phyloP scores from a whole-genome alignment of 805 yeast genomes.

The Candida ponderosae region DNA sequence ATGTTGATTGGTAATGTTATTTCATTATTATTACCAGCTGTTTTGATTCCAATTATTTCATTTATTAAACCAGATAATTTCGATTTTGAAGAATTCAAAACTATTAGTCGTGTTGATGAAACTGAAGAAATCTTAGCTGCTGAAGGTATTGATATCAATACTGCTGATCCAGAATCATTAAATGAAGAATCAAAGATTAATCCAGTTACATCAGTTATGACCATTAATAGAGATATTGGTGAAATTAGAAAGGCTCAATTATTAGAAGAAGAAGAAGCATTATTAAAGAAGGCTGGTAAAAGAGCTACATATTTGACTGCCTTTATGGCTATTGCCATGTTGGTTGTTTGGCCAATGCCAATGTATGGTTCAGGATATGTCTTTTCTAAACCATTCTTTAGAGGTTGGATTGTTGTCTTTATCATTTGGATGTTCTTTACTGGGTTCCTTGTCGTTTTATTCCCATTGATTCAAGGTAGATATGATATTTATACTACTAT shows the following conservation, averaged over 20 bases:
- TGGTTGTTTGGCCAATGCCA: slow-evolving; percentile 90
- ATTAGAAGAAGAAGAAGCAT: slow-evolving; percentile 41
- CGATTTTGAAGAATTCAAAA: slow-evolving; percentile 59
- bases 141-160: slow-evolving; percentile 5
- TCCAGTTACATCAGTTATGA: slow-evolving; percentile 23
- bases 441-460: background rate
- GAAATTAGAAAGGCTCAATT: slow-evolving; percentile 15
- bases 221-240: slow-evolving; percentile 22
- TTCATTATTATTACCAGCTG: slow-evolving; percentile 40
- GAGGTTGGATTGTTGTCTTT: background rate
- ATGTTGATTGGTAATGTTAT: slow-evolving; percentile 88
- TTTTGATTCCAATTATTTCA: slow-evolving; percentile 24
- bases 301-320: slow-evolving; percentile 55
- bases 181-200: slow-evolving; percentile 15
- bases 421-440: slow-evolving; percentile 1
- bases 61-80: slow-evolving; percentile 59
- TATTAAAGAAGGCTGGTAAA: slow-evolving; percentile 50
- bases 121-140: slow-evolving; percentile 52
- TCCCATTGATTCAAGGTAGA: slow-evolving; percentile 1
- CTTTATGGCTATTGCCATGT: slow-evolving; percentile 50
- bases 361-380: slow-evolving; percentile 59
- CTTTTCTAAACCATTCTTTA: background rate
- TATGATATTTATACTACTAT: slow-evolving; percentile 52
- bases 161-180: slow-evolving; percentile 1
- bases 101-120: slow-evolving; percentile 62